Evolutionary conservation across 345 rosid genomes (phyloP).

Genomic region (Syzygium oleosum): DNA sequence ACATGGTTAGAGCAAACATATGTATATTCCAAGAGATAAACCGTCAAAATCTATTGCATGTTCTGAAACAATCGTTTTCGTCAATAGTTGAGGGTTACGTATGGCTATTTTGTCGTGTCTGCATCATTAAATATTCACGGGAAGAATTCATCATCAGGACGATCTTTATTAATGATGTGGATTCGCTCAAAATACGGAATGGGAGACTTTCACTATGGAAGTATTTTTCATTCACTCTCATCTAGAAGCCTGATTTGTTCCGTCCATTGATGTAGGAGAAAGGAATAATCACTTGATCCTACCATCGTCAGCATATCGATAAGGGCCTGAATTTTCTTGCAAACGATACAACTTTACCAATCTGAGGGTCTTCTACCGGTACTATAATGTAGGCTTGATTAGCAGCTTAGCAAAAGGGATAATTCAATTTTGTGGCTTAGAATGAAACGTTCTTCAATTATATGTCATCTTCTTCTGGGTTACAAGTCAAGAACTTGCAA

Average conservation of each 20-base stretch:
- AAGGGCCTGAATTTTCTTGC: background rate
- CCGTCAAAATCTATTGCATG: background rate
- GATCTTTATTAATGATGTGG: background rate
- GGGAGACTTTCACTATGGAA: background rate
- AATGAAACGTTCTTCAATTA: background rate
- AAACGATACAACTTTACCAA: background rate
- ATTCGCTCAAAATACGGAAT: too few species aligned
- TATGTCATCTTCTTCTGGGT: rapidly evolving
- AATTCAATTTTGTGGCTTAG: background rate
- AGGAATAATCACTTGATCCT: background rate
- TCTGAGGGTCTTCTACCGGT: background rate
- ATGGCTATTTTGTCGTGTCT: background rate
- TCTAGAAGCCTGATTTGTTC: too few species aligned
- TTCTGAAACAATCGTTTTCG: background rate
- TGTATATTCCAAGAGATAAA: background rate
- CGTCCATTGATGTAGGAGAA: background rate
- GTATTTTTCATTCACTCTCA: background rate
- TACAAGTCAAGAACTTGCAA: background rate
- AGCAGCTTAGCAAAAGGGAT: background rate
- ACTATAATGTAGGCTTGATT: background rate
- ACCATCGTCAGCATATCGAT: background rate
- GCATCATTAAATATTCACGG: background rate
- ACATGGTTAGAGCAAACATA: background rate
- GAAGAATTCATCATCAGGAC: too few species aligned
- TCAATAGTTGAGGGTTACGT: background rate